Evolutionary conservation across 306 rosid species (phyloP), one percentile per base, ranked within the genome.

Genomic region (Castanea crenata): DNA sequence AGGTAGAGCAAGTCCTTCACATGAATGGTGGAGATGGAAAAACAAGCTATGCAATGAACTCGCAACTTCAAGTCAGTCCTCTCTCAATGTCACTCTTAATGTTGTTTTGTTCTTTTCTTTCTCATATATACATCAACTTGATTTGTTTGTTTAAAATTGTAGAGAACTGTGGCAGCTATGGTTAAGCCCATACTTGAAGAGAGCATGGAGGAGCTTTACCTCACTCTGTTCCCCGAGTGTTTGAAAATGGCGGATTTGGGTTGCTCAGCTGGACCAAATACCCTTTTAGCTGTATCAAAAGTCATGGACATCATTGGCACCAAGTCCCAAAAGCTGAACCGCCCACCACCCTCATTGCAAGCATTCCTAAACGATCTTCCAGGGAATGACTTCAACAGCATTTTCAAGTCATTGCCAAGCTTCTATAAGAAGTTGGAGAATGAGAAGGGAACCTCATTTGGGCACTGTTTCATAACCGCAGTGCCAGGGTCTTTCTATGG

Each of bases 401-500:
- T 89, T 3, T 85, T 89, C 52, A 71, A 61, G 57, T 74, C 83
- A 1, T 54, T 89, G 2, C 88, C 92, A 0, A 56, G 34, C 4
- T 90, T 90, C 76, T 23, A 72, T 12, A 18, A 78, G 57, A 70
- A 52, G 2, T 54, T 78, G 5, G 14, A 35, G 19, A 15, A 62
- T 6, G 58, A 71, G 18, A 12, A 3, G 21, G 73, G 86, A 19
- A 20, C 34, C 0, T 59, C 78, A 1, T 14, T 41, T 71, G 86
- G 87, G 5, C 70, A 79, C 3, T 86, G 89, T 65, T 87, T 86
- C 49, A 29, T 88, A 5, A 4, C 64, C 6, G 94, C 83, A 20
- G 78, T 81, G 21, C 97, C 91, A 0, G 97, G 89, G 2, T 82
- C 55, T 21, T 92, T 90, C 69, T 81, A 88, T 14, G 90, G 82